Conservation (phyloP, 176 grass and related monocot species). For the Musa troglodytarum region DNA sequence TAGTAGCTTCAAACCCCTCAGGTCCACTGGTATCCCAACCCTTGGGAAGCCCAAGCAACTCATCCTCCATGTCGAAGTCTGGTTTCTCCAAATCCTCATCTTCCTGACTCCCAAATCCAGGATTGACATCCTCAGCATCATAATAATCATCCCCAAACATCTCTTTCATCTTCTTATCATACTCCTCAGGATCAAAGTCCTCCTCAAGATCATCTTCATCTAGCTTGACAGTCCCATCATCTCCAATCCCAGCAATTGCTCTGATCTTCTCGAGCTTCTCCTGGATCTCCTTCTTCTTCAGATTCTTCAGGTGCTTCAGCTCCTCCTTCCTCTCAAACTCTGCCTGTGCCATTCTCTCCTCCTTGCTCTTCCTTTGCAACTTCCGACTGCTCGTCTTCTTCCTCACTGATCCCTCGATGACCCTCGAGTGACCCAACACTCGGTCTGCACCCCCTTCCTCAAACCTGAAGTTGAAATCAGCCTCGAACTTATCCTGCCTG, state of each 20-base stretch:
- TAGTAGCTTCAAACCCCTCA: conserved; percentile 32
- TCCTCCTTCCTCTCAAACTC: conserved; percentile 66
- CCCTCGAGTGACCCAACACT: conserved; percentile 65
- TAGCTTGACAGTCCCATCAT: conserved; percentile 36
- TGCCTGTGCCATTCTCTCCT: conserved; percentile 54
- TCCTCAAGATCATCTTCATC: conserved; percentile 76
- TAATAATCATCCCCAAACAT: conserved; percentile 70
- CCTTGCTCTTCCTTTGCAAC: conserved; percentile 79
- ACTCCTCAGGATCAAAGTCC: conserved; percentile 84
- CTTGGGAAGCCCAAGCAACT: conserved; percentile 61
- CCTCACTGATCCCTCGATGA: conserved; percentile 85
- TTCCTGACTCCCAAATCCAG: conserved; percentile 46
- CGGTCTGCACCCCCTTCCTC: conserved; percentile 64
- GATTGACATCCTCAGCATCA: conserved; percentile 54
- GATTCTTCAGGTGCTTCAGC: conserved; percentile 85
- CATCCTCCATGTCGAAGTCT: conserved; percentile 83
- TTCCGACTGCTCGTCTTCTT: conserved; percentile 89
- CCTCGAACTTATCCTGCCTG: conserved; percentile 57
- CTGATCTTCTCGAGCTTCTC: conserved; percentile 73
- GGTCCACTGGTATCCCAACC: conserved; percentile 32
- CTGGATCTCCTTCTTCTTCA: conserved; percentile 95
- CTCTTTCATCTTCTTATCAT: conserved; percentile 77
- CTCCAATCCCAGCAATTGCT: conserved; percentile 54
- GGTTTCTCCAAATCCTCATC: conserved; percentile 62
- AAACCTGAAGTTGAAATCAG: conserved; percentile 47